Evolutionary conservation across 345 rosid genomes (phyloP).

Genomic region (Ceriops decandra): DNA sequence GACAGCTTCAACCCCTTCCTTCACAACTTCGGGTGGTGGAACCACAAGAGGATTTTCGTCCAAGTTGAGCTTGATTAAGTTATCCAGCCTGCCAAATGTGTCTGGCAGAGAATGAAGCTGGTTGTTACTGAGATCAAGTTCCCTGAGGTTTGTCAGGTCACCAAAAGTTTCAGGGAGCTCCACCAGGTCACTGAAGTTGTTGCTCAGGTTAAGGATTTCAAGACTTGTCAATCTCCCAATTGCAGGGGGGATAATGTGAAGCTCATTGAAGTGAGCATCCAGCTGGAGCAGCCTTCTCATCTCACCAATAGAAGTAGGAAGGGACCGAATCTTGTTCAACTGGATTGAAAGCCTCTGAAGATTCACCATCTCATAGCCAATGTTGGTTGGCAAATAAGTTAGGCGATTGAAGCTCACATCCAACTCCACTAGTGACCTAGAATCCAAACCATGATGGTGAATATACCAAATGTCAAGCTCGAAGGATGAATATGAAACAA

Average conservation of each 20-base stretch:
- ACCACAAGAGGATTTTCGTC: conserved; percentile 70
- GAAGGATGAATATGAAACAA: not conserved
- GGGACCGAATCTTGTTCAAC: conserved; percentile 68
- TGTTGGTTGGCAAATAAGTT: conserved; percentile 77
- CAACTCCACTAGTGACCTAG: conserved; percentile 65
- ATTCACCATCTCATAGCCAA: conserved; percentile 59
- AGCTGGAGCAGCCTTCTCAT: conserved; percentile 58
- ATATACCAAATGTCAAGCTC: not conserved
- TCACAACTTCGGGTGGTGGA: conserved; percentile 62
- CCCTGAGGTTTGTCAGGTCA: conserved; percentile 68
- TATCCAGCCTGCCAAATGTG: conserved; percentile 76
- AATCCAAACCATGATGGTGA: conserved; percentile 1
- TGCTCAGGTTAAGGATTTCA: conserved; percentile 65
- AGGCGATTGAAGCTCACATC: conserved; percentile 76
- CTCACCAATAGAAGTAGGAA: conserved; percentile 71
- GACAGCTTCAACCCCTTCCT: conserved; percentile 69
- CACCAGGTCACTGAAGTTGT: conserved; percentile 70
- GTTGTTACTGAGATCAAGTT: conserved; percentile 87
- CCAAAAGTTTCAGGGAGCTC: conserved; percentile 81
- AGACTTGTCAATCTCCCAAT: conserved; percentile 66
- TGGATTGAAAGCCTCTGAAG: conserved; percentile 61
- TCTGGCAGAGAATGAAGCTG: conserved; percentile 76
- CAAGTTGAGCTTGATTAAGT: conserved; percentile 59
- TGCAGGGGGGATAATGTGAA: conserved; percentile 55
- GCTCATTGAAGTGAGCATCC: conserved; percentile 87